Conservation (phyloP, 2,329 filamentous ascomycete species). For the Pseudocercospora musae region DNA sequence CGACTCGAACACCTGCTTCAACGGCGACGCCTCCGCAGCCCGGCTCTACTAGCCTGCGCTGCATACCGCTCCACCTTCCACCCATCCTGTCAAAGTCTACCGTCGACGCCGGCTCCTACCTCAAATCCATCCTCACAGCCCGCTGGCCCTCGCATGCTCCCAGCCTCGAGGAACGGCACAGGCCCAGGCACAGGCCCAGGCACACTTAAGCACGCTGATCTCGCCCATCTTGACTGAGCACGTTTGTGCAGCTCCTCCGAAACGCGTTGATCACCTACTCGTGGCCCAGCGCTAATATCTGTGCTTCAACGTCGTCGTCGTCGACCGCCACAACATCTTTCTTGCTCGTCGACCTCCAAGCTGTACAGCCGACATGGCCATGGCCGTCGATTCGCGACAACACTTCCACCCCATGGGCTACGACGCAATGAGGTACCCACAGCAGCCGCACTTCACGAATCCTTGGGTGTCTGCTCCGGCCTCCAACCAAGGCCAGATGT, state of each 20-base stretch:
- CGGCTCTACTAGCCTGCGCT: conserved; percentile 24
- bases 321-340: conserved; percentile 23
- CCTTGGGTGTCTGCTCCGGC: conserved; percentile 70
- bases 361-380: conserved; percentile 64
- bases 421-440: conserved; percentile 71
- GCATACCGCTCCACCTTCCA: conserved; percentile 25
- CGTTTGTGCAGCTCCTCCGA: conserved; percentile 42
- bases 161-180: conserved; percentile 29
- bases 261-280: conserved; percentile 28
- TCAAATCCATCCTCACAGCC: too few species aligned
- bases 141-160: conserved; percentile 23
- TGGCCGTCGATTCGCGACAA: conserved; percentile 81
- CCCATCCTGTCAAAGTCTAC: too few species aligned
- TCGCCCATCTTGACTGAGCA: conserved; percentile 47
- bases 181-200: too few species aligned
- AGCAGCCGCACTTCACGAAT: conserved; percentile 78
- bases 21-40: conserved; percentile 18
- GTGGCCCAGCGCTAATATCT: conserved; percentile 12
- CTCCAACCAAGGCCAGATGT: conserved; percentile 58
- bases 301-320: conserved; percentile 24
- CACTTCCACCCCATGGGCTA: conserved; percentile 75
- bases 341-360: conserved; percentile 20
- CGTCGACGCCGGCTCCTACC: too few species aligned
- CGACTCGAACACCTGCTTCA: conserved; percentile 15
- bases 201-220: conserved; percentile 49